These are phyloP conservation scores for Maudiozyma turicensis DNA, from an alignment of 805 yeast genomes.

Conservation along the genomic window DNA sequence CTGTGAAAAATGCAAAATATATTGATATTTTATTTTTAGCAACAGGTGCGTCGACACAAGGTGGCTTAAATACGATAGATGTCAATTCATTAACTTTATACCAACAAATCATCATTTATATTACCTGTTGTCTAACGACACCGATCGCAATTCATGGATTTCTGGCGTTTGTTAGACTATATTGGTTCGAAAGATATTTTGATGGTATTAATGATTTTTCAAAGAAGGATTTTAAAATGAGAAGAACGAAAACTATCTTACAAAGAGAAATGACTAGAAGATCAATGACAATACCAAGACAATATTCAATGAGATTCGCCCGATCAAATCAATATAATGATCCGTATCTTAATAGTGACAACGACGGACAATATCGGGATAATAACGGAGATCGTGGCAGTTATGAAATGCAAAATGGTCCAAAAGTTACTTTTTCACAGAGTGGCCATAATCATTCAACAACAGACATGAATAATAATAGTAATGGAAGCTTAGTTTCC, in stretches of 20 bases:
- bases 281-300: constrained; percentile 8
- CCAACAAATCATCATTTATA: constrained; percentile 70
- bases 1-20: constrained; percentile 53
- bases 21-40: constrained; percentile 74
- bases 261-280: constrained; percentile 26
- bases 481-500: not conserved
- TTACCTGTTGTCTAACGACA: constrained; percentile 58
- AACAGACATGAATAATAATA: not conserved
- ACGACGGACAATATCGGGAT: not conserved
- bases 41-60: constrained; percentile 76
- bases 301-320: constrained; percentile 1
- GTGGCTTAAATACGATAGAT: constrained; percentile 80
- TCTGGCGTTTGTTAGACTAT: constrained; percentile 65
- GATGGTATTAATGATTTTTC: constrained; percentile 72
- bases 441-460: not conserved
- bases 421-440: not conserved
- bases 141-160: constrained; percentile 84
- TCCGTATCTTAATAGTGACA: not conserved
- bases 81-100: constrained; percentile 53
- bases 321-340: too few relatives aligned
- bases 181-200: constrained; percentile 83
- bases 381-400: not conserved
- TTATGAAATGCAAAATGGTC: not conserved
- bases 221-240: constrained; percentile 68
- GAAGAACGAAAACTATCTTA: constrained; percentile 45